These are phyloP conservation scores for Veloporphyrellus conicus DNA, from an alignment of 1,284 basidiomycete species.

Conservation along the genomic window DNA sequence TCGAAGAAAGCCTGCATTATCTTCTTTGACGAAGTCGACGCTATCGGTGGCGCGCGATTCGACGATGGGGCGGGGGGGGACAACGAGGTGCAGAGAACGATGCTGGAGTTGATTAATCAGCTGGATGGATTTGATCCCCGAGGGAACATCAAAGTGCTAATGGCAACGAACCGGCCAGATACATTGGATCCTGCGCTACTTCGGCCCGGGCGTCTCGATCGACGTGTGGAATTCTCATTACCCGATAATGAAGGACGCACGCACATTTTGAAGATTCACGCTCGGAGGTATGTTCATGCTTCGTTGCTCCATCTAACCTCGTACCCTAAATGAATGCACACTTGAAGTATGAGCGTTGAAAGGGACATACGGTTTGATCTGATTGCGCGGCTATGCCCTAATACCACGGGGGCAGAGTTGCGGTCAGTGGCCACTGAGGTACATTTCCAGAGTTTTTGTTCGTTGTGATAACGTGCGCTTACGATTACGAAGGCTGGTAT, in stretches of 20 bases:
- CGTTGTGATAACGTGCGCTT: background rate
- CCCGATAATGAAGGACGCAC: slow-evolving; percentile 96
- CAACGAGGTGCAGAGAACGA: slow-evolving; percentile 99
- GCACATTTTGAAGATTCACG: slow-evolving; percentile 96
- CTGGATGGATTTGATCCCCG: slow-evolving; percentile 97
- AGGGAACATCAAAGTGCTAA: slow-evolving; percentile 99
- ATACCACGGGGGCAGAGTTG: slow-evolving; percentile 96
- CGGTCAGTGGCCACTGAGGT: slow-evolving; percentile 96
- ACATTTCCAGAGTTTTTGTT: slow-evolving; percentile 19
- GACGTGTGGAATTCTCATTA: slow-evolving; percentile 92
- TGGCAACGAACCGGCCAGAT: slow-evolving; percentile 99
- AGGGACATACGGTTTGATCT: slow-evolving; percentile 97
- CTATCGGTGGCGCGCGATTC: slow-evolving; percentile 97
- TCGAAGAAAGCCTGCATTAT: slow-evolving; percentile 99
- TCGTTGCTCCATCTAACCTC: slow-evolving; percentile 1
- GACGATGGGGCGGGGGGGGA: slow-evolving; percentile 99
- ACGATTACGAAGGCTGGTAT: slow-evolving; percentile 74
- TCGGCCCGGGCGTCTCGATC: slow-evolving; percentile 93
- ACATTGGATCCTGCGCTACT: slow-evolving; percentile 96
- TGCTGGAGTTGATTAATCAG: slow-evolving; percentile 99
- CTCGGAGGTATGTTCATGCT: slow-evolving; percentile 58
- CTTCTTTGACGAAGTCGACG: slow-evolving; percentile 98
- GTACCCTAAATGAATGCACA: slow-evolving; percentile 2
- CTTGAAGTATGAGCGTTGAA: slow-evolving; percentile 89
- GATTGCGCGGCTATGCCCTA: slow-evolving; percentile 95